Evolutionary conservation across 495 filamentous ascomycete genomes (phyloP).

Genomic region (Polyplosphaeria fusca): DNA sequence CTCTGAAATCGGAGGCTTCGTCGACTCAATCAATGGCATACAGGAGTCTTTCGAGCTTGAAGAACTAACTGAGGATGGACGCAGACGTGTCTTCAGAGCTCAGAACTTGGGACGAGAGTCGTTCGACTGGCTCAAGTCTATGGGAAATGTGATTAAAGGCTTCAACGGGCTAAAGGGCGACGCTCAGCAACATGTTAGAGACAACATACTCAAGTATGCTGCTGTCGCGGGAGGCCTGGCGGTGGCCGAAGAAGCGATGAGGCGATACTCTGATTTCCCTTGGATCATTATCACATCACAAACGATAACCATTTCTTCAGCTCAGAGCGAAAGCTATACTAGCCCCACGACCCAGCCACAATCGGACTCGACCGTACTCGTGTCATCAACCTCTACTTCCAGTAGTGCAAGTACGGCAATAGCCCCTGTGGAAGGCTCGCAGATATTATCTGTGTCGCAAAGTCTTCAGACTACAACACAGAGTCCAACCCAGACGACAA

Average conservation of each 20-base stretch:
- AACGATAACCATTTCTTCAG: neutral
- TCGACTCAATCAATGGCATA: conserved; percentile 12
- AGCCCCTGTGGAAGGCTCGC: neutral
- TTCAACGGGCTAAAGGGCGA: neutral
- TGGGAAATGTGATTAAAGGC: conserved; percentile 2
- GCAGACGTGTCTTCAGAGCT: neutral
- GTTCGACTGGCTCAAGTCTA: neutral
- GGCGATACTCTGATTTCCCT: conserved; percentile 2
- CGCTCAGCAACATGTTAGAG: neutral
- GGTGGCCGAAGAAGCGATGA: conserved; percentile 1
- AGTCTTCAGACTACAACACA: neutral
- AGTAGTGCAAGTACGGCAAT: neutral
- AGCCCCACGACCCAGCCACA: too few relatives aligned
- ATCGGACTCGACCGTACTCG: too few relatives aligned
- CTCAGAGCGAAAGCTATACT: neutral
- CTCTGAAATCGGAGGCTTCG: neutral
- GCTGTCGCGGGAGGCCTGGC: neutral
- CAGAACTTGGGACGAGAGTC: conserved; percentile 8
- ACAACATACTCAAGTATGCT: conserved; percentile 9
- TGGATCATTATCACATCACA: too few relatives aligned
- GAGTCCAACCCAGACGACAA: neutral
- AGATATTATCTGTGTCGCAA: neutral
- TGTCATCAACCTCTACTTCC: too few relatives aligned
- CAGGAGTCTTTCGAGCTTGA: neutral
- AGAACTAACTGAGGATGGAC: neutral